A percentile compares a stretch with the other conserved stretches of the same genome.
These are phyloP conservation scores for Spinellus fusiger DNA, from an alignment of 192 early-diverging fungal genomes.

Conservation along the genomic window DNA sequence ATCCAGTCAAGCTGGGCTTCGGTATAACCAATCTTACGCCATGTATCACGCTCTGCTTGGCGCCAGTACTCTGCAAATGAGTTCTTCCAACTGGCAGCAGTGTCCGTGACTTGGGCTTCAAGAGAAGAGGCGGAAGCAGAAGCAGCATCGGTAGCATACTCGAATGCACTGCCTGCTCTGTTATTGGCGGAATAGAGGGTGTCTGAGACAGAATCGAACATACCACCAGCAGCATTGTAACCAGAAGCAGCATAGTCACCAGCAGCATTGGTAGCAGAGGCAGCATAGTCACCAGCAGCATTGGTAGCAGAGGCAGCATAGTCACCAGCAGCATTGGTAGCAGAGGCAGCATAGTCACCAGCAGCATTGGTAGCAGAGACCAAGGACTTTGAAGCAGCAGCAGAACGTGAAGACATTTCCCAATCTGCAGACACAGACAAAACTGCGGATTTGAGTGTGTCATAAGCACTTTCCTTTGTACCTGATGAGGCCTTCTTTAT, in stretches of 20 bases:
- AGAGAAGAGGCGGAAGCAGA: neutral
- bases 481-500: constrained; percentile 1
- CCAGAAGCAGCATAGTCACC: neutral
- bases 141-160: neutral
- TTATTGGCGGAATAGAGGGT: neutral
- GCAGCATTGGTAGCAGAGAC: neutral
- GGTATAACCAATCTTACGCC: constrained; percentile 15
- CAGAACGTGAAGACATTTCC: neutral
- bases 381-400: neutral
- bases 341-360: neutral
- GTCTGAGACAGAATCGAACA: neutral
- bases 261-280: neutral
- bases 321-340: neutral
- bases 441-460: neutral
- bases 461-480: neutral
- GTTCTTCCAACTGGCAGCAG: neutral
- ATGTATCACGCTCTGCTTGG: neutral
- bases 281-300: constrained; percentile 2
- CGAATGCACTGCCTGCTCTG: neutral
- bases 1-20: constrained; percentile 21
- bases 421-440: neutral
- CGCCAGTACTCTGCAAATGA: constrained; percentile 10
- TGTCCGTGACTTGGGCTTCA: constrained; percentile 11
- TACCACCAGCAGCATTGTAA: neutral
- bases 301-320: constrained; percentile 9